These are phyloP conservation scores for Talaromyces amestolkiae DNA, from an alignment of 2,329 filamentous ascomycete genomes.

Conservation along the genomic window DNA sequence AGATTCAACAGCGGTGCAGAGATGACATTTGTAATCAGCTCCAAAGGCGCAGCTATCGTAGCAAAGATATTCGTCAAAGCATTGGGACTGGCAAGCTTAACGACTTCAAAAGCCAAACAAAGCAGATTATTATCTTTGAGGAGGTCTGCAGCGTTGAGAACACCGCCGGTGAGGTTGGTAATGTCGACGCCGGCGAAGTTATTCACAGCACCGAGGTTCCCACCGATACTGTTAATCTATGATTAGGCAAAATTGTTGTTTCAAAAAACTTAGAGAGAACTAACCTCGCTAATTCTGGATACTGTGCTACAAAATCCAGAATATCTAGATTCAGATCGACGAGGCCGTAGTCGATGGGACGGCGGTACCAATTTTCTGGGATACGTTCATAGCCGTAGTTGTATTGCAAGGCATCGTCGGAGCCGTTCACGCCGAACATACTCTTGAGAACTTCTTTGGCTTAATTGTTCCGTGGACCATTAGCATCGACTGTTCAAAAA, in stretches of 20 bases:
- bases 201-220: slow-evolving; percentile 54
- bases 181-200: slow-evolving; percentile 51
- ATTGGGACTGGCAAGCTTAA: slow-evolving; percentile 35
- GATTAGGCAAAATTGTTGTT: slow-evolving; percentile 25
- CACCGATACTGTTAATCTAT: slow-evolving; percentile 45
- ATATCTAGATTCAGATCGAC: slow-evolving; percentile 45
- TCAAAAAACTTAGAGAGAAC: too few species aligned
- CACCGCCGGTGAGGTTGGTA: slow-evolving; percentile 44
- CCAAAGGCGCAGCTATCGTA: slow-evolving; percentile 30
- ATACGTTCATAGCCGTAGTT: slow-evolving; percentile 51
- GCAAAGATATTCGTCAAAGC: slow-evolving; percentile 30
- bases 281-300: slow-evolving; percentile 38
- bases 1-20: slow-evolving; percentile 30
- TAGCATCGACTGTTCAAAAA: slow-evolving; percentile 8
- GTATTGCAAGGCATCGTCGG: slow-evolving; percentile 44
- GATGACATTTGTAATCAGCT: slow-evolving; percentile 31
- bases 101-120: slow-evolving; percentile 39
- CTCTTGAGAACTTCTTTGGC: slow-evolving; percentile 43
- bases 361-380: slow-evolving; percentile 54
- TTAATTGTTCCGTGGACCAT: slow-evolving; percentile 22
- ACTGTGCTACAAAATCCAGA: slow-evolving; percentile 35
- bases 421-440: slow-evolving; percentile 50
- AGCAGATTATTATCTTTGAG: slow-evolving; percentile 42
- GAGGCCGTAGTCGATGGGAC: slow-evolving; percentile 48
- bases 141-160: slow-evolving; percentile 34